Evolutionary conservation across 768 basidiomycete genomes (phyloP), one percentile per base, ranked within the genome.

Genomic region (Phanerochaete sordida): DNA sequence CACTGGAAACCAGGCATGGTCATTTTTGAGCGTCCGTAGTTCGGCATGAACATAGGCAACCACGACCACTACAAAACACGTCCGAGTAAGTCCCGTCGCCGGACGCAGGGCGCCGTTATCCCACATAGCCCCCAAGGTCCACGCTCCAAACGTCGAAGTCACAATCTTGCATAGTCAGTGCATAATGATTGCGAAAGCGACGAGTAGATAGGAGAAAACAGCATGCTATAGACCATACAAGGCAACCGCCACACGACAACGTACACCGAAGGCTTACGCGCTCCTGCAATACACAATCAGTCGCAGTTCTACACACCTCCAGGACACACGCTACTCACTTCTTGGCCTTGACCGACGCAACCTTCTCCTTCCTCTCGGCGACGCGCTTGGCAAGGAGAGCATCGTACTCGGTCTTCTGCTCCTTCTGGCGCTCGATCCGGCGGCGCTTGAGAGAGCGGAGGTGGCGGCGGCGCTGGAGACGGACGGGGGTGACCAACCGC

Each of bases 381-480:
- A 93, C 77, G 69, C 93, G 94, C 82, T 97, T 95, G 78, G 87
- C 79, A 58, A 97, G 73, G 72, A 95, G 79, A 61, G 81, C 79
- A 35, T 96, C 91, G 84, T 89, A 98, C 80, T 98, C 96, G 59
- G 83, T 70, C 79, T 96, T 93, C 79, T 95, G 92, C 77, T 94
- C 95, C 81, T 94, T 94, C 82, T 96, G 95, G 74, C 80, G 83
- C 71, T 94, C 91, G 72, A 93, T 80, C 76, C 86, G 86, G 76
- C 93, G 85, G 73, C 88, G 86, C 78, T 93, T 90, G 79, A 98
- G 84, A 48, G 93, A 84, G 66, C 79, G 86, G 71, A 96, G 85
- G 81, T 92, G 94, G 68, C 96, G 91, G 76, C 93, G 90, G 77
- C 95, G 92, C 79, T 99, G 96, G 72, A 98, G 90, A 70, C 95